Base-by-base conservation (phyloP, 106 monocot genomes). In the Platanthera zijinensis region DNA sequence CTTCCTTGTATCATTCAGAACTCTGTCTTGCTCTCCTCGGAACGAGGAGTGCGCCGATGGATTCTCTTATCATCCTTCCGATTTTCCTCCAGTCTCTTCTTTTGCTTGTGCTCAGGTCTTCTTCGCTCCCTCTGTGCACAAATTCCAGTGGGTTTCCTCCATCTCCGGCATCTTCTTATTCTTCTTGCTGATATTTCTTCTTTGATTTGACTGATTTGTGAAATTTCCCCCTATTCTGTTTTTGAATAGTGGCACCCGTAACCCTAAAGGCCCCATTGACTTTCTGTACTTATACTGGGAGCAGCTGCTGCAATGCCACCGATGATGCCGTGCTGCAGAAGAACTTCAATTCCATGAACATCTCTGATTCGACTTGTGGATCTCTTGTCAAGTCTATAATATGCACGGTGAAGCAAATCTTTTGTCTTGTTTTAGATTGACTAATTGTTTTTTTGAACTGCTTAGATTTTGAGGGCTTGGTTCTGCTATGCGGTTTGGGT, bases 261-360 rank as follows among this genome's bases (percentile, higher is more conserved):
- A 80, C 50, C 4, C 76, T 83, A 47, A 94, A 86, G 76, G 57
- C 77, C 0, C 86, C 94, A n/a, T 70, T 99, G 71, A 30, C 71
- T 15, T 99, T 99, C 82, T 99, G 99, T 66, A 46, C 78, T 45
- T 92, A 92, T 85, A 82, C 73, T 56, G 88, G 88, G 46, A 92
- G 87, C 76, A 83, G 82, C 77, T 99, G 94, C 85, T 99, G 99
- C 78, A 84, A 82, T 71, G 72, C 90, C 14, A 71, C 83, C 12
- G 88, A 84, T 8, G 96, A 96, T 51, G 51, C 86, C 4, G 72
- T 75, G 2, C 10, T 94, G 28, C 51, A 85, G 76, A 87, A 79
- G 80, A 77, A 80, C 81, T 92, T 94, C 78, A 25, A 73, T 48
- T 82, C 85, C 73, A 86, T 92, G 86, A 86, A 92, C 63, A 74